Percentiles rank a stretch among this genome's conserved stretches.
Evolutionary conservation across 139 green algal genomes (phyloP).

Genomic region (Chlamydomonas sp.): DNA sequence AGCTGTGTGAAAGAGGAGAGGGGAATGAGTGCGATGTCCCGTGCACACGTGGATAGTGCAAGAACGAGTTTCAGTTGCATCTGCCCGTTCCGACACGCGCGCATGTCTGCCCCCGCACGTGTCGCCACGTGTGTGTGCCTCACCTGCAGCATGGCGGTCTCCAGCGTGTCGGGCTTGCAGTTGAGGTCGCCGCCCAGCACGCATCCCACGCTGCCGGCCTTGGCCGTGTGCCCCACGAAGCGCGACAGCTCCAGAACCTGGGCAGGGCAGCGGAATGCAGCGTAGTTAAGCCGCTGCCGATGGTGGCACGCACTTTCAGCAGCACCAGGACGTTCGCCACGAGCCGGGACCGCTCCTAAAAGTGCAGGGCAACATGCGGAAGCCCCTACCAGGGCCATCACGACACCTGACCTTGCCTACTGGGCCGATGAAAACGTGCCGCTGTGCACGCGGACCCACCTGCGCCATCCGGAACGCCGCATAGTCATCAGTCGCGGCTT

Average conservation of each 20-base stretch:
- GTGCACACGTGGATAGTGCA: too few species aligned
- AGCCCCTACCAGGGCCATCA: not conserved
- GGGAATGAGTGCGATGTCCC: too few species aligned
- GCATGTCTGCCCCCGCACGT: not conserved
- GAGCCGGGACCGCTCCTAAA: conserved; percentile 55
- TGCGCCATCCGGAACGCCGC: conserved; percentile 28
- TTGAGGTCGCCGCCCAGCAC: conserved; percentile 64
- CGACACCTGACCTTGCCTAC: not conserved
- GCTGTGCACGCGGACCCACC: not conserved
- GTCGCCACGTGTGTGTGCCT: not conserved
- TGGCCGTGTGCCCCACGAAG: conserved; percentile 12
- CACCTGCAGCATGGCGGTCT: conserved; percentile 52
- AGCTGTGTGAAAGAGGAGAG: not conserved
- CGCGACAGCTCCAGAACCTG: conserved; percentile 61
- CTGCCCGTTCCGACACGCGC: not conserved
- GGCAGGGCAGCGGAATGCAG: not conserved
- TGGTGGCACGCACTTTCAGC: not conserved
- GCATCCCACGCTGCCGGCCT: not conserved
- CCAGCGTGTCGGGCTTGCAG: conserved; percentile 48
- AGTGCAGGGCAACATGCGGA: not conserved
- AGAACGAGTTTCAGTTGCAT: too few species aligned
- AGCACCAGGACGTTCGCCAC: not conserved
- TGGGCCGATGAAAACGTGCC: too few species aligned
- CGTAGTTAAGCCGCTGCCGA: not conserved
- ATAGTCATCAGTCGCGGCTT: not conserved